These are phyloP conservation scores for Trapa incisa DNA, from an alignment of 345 rosid species.

Conservation along the genomic window DNA sequence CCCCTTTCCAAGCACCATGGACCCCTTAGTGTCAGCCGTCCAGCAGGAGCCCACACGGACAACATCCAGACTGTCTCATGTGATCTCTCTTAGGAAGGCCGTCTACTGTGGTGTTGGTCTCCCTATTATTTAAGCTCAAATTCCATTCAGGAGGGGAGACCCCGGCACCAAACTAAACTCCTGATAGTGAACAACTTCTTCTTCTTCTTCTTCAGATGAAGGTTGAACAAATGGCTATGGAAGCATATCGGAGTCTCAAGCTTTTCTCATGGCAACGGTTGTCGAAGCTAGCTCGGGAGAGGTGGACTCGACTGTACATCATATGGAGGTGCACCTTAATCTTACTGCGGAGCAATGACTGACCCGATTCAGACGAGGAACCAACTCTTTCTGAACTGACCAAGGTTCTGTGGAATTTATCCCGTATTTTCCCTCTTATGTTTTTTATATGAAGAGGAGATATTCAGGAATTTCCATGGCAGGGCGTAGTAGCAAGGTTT, in stretches of 20 bases:
- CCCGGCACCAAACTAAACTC: too few relatives aligned
- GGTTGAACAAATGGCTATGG: constrained; percentile 5
- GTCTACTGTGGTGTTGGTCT: too few relatives aligned
- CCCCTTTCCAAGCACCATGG: too few relatives aligned
- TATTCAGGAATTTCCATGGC: neutral
- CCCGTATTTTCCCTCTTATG: neutral
- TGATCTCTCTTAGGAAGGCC: too few relatives aligned
- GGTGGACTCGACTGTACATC: constrained; percentile 51
- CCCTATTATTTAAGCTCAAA: too few relatives aligned
- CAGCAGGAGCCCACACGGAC: too few relatives aligned
- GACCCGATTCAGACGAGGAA: neutral
- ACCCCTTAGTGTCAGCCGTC: too few relatives aligned
- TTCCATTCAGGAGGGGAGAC: too few relatives aligned
- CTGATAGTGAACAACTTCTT: neutral
- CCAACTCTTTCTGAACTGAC: neutral
- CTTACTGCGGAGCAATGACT: constrained; percentile 42
- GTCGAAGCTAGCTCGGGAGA: constrained; percentile 42
- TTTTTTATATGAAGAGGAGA: neutral
- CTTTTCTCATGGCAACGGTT: constrained; percentile 34
- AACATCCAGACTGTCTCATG: too few relatives aligned
- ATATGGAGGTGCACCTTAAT: constrained; percentile 68
- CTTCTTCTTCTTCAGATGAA: neutral
- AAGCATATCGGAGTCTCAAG: constrained; percentile 16
- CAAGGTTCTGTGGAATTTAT: neutral
- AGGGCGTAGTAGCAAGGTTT: neutral